Percentiles rank a stretch among this genome's conserved stretches.
Evolutionary conservation across 345 rosid species (phyloP).

Genomic region (Arabis hirsuta): DNA sequence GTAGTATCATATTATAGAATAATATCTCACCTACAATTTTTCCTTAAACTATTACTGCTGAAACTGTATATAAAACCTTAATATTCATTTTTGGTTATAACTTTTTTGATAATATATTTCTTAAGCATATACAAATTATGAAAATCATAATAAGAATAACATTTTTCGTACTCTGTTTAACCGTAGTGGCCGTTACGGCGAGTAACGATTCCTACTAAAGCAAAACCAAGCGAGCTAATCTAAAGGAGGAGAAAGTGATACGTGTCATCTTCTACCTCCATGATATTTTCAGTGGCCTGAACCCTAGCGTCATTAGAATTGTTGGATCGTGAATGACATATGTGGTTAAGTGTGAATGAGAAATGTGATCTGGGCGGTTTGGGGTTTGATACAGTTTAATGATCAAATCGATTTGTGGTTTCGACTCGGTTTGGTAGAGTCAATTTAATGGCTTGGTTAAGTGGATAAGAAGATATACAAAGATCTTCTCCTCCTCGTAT

Average conservation of each 20-base stretch:
- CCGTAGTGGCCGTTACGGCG: conserved; percentile 9
- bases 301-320: conserved; percentile 44
- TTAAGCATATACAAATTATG: not conserved
- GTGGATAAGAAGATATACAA: too few relatives aligned
- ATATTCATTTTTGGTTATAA: not conserved
- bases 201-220: conserved; percentile 1
- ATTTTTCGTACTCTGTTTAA: not conserved
- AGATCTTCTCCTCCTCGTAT: too few relatives aligned
- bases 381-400: too few relatives aligned
- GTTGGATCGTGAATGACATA: too few relatives aligned
- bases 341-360: too few relatives aligned
- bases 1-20: not conserved
- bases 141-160: not conserved
- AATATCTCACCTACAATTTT: not conserved
- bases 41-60: not conserved
- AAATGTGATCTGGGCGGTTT: too few relatives aligned
- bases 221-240: conserved; percentile 11
- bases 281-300: conserved; percentile 43
- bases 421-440: too few relatives aligned
- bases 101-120: not conserved
- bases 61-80: not conserved
- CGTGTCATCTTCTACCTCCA: conserved; percentile 46
- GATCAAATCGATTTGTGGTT: too few relatives aligned
- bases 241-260: conserved; percentile 35
- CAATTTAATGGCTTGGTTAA: too few relatives aligned